These are phyloP conservation scores for Rhizophagus clarus DNA, from an alignment of 192 early-diverging fungal genomes.

Conservation along the genomic window DNA sequence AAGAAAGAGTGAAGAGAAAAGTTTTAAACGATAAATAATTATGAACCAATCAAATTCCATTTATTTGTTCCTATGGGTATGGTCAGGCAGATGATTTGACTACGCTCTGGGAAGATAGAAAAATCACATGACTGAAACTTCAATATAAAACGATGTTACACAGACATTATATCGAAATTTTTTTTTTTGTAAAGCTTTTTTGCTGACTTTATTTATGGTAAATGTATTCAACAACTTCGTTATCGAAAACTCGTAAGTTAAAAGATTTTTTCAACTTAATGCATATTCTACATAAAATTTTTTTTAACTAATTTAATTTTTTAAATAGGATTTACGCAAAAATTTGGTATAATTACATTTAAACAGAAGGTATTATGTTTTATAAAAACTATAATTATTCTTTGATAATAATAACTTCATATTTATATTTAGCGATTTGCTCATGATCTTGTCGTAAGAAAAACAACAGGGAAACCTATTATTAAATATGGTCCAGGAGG, in stretches of 20 bases:
- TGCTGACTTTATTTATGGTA: background rate
- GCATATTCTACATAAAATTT: background rate
- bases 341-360: background rate
- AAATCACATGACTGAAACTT: too few relatives aligned
- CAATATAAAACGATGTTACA: too few relatives aligned
- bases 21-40: too few relatives aligned
- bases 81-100: too few relatives aligned
- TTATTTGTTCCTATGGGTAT: too few relatives aligned
- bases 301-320: background rate
- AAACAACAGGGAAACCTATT: constrained; percentile 57
- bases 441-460: constrained; percentile 57
- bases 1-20: too few relatives aligned
- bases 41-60: too few relatives aligned
- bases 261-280: background rate
- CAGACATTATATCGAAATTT: too few relatives aligned
- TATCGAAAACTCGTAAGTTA: background rate
- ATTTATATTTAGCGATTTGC: constrained; percentile 43
- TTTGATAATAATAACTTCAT: background rate
- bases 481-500: constrained; percentile 69
- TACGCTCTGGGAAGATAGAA: too few relatives aligned
- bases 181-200: too few relatives aligned
- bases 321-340: background rate
- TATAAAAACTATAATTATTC: background rate
- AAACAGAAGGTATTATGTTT: background rate
- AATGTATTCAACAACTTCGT: background rate